Evolutionary conservation across 108 stramenopile genomes (phyloP).

Genomic region (Aurantiochytrium sp.): DNA sequence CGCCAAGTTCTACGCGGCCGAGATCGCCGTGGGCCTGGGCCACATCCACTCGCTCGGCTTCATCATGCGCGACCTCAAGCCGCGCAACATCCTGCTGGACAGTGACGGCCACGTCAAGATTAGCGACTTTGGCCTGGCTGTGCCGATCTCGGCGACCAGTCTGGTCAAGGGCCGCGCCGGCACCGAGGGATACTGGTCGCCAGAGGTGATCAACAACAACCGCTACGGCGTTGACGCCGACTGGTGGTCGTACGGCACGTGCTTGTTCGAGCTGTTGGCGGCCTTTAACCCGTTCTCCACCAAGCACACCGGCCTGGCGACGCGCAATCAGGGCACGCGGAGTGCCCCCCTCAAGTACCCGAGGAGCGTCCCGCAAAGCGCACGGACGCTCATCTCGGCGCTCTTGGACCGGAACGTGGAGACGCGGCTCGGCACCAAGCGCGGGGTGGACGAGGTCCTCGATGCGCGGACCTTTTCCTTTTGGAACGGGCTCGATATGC

Average conservation of each 20-base stretch:
- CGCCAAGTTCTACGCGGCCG: constrained; percentile 49
- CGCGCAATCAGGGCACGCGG: constrained; percentile 37
- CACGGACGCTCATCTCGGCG: constrained; percentile 31
- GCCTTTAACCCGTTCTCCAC: constrained; percentile 48
- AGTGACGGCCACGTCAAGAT: constrained; percentile 55
- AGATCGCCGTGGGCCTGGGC: constrained; percentile 47
- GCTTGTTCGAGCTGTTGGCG: constrained; percentile 49
- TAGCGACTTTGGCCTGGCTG: constrained; percentile 48
- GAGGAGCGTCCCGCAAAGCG: constrained; percentile 22
- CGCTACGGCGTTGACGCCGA: constrained; percentile 53
- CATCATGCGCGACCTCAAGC: constrained; percentile 59
- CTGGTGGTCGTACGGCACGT: constrained; percentile 57
- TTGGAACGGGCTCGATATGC: constrained; percentile 9
- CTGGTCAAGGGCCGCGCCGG: not conserved
- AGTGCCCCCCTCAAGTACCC: constrained; percentile 47
- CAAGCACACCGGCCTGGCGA: constrained; percentile 38
- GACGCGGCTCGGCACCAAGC: constrained; percentile 38
- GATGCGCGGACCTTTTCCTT: not conserved
- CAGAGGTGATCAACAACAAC: constrained; percentile 39
- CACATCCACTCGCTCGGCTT: constrained; percentile 54
- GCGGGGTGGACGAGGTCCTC: constrained; percentile 13
- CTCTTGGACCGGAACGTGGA: constrained; percentile 40
- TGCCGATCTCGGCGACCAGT: not conserved
- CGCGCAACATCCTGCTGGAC: constrained; percentile 53
- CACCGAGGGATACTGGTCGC: constrained; percentile 53